These are phyloP conservation scores for Ascochyta lentis DNA, from an alignment of 2,329 filamentous ascomycete genomes.

Conservation along the genomic window DNA sequence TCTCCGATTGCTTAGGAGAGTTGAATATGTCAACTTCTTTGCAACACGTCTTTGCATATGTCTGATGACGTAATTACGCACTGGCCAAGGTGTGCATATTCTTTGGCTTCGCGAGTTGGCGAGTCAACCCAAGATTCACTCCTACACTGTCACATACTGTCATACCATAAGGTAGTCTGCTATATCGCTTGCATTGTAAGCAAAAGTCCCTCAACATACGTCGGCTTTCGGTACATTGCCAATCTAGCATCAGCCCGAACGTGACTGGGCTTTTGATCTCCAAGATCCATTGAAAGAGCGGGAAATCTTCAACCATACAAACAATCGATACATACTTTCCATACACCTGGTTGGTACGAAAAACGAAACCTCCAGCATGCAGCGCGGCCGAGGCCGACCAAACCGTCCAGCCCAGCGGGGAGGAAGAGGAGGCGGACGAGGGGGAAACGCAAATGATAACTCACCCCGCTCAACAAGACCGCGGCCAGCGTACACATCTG, in stretches of 20 bases:
- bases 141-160: too few relatives aligned
- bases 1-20: background rate
- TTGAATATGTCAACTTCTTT: background rate
- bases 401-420: background rate
- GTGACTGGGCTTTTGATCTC: background rate
- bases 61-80: constrained; percentile 9
- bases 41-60: too few relatives aligned
- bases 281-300: background rate
- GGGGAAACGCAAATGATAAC: constrained; percentile 6
- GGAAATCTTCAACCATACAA: background rate
- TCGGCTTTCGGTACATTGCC: background rate
- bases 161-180: too few relatives aligned
- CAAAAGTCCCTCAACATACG: too few relatives aligned
- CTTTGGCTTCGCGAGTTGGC: background rate
- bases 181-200: too few relatives aligned
- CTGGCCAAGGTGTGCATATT: background rate
- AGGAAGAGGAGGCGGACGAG: background rate
- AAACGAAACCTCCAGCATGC: background rate
- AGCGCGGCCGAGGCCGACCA: constrained; percentile 28
- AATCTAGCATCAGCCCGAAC: background rate
- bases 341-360: background rate
- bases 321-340: background rate
- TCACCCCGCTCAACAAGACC: constrained; percentile 11
- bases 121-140: too few relatives aligned
- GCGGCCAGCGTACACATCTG: constrained; percentile 21